phyloP scores from a whole-genome alignment of 2,329 filamentous ascomycete species.

The Aspergillus nomiae region DNA sequence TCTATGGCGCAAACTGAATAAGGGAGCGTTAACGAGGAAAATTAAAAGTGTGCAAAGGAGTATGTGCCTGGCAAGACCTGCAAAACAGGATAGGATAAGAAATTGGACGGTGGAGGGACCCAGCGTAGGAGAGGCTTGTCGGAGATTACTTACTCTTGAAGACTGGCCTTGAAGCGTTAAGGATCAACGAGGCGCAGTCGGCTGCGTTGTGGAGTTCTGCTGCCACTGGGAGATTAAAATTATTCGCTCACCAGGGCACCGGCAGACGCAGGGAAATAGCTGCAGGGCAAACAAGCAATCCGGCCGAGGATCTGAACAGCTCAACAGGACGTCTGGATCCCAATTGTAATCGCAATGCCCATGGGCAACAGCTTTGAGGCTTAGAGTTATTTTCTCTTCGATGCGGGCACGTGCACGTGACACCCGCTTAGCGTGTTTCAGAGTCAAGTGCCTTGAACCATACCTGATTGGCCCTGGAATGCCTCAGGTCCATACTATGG shows the following conservation, averaged over 20 bases:
- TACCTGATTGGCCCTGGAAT: slow-evolving; percentile 14
- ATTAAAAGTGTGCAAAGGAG: slow-evolving; percentile 17
- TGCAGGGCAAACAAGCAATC: not conserved
- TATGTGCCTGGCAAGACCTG: slow-evolving; percentile 15
- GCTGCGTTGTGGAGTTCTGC: slow-evolving; percentile 15
- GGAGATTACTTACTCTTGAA: slow-evolving; percentile 25
- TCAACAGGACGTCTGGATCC: not conserved
- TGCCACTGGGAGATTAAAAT: slow-evolving; percentile 4
- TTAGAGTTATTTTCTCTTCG: slow-evolving; percentile 14
- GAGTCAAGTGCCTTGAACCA: slow-evolving; percentile 21
- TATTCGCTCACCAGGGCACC: slow-evolving; percentile 9
- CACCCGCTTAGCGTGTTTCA: slow-evolving; percentile 33
- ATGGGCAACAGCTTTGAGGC: slow-evolving; percentile 14
- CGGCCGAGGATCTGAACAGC: not conserved
- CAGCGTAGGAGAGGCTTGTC: slow-evolving; percentile 12
- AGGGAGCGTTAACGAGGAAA: not conserved
- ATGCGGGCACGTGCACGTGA: slow-evolving; percentile 27
- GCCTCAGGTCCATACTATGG: slow-evolving; percentile 9
- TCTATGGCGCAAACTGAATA: not conserved
- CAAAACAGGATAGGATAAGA: slow-evolving; percentile 7
- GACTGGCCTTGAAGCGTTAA: slow-evolving; percentile 23
- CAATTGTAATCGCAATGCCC: not conserved
- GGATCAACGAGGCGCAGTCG: slow-evolving; percentile 31
- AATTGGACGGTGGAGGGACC: slow-evolving; percentile 6
- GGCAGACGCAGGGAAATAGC: not conserved